These are phyloP conservation scores for Adansonia grandidieri DNA, from an alignment of 441 rosid genomes.

Conservation along the genomic window DNA sequence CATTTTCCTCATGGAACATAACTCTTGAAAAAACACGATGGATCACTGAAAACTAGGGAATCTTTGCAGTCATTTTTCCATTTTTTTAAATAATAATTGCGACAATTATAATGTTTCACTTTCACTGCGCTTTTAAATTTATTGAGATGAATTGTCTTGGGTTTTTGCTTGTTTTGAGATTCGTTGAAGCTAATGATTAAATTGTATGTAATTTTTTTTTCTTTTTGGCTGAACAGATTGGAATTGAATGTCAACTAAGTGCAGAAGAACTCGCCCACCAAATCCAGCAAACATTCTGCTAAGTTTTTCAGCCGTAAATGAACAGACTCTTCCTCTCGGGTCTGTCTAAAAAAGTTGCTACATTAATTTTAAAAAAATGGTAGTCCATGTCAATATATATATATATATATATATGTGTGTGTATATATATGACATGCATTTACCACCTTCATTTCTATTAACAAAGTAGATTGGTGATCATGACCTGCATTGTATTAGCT, in stretches of 20 bases:
- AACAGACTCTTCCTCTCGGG: not conserved
- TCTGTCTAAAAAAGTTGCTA: not conserved
- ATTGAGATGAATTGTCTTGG: not conserved
- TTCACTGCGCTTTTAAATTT: too few species aligned
- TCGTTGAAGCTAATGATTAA: slow-evolving; percentile 26
- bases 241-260: slow-evolving; percentile 93
- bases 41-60: not conserved
- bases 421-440: slow-evolving; percentile 1
- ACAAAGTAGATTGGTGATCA: slow-evolving; percentile 11
- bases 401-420: too few species aligned
- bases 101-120: too few species aligned
- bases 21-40: not conserved
- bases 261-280: slow-evolving; percentile 94
- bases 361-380: not conserved
- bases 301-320: not conserved
- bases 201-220: not conserved
- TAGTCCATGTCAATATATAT: not conserved
- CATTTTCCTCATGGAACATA: too few species aligned
- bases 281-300: slow-evolving; percentile 79
- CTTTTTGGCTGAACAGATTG: slow-evolving; percentile 56
- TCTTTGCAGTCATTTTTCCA: not conserved
- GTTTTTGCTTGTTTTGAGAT: not conserved
- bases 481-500: slow-evolving; percentile 13
- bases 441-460: not conserved
- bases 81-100: too few species aligned